These are phyloP conservation scores for Cyberlindnera maclurae DNA, from an alignment of 805 yeast genomes.

Conservation along the genomic window DNA sequence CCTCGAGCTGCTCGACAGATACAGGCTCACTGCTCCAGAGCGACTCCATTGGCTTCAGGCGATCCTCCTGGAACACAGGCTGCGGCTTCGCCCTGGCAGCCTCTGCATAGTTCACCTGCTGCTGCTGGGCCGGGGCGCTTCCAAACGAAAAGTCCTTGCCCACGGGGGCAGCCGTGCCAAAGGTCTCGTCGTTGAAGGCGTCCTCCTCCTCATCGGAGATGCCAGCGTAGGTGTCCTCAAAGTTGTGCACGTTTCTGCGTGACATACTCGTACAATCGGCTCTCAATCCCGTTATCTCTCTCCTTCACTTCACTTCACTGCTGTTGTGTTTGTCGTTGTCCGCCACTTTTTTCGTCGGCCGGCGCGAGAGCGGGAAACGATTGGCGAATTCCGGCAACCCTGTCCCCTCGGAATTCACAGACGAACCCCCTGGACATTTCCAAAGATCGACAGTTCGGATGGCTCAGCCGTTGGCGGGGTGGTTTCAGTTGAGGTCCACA, in stretches of 20 bases:
- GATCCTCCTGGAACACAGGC: slow-evolving; percentile 27
- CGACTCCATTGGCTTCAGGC: slow-evolving; percentile 64
- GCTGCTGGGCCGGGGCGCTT: slow-evolving; percentile 12
- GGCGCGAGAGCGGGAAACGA: no score
- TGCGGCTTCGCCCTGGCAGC: slow-evolving; percentile 28
- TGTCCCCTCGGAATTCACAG: no score
- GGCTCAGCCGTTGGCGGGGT: no score
- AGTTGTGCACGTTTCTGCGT: slow-evolving; percentile 44
- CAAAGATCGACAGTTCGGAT: no score
- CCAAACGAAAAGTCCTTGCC: slow-evolving; percentile 66
- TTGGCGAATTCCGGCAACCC: no score
- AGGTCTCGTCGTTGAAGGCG: slow-evolving; percentile 74
- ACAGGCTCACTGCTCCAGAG: slow-evolving; percentile 42
- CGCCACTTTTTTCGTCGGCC: neutral
- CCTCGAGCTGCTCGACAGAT: slow-evolving; percentile 26
- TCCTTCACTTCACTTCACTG: neutral
- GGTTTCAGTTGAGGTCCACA: no score
- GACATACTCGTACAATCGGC: neutral
- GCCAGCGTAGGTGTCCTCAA: slow-evolving; percentile 80
- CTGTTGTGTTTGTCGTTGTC: neutral
- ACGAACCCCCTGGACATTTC: no score
- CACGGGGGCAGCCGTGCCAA: slow-evolving; percentile 49
- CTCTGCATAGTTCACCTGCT: slow-evolving; percentile 33
- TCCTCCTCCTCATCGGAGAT: slow-evolving; percentile 68
- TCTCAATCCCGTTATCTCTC: neutral